These are phyloP conservation scores for Colletotrichum sp. DNA, from an alignment of 2,329 filamentous ascomycete genomes.

Conservation along the genomic window DNA sequence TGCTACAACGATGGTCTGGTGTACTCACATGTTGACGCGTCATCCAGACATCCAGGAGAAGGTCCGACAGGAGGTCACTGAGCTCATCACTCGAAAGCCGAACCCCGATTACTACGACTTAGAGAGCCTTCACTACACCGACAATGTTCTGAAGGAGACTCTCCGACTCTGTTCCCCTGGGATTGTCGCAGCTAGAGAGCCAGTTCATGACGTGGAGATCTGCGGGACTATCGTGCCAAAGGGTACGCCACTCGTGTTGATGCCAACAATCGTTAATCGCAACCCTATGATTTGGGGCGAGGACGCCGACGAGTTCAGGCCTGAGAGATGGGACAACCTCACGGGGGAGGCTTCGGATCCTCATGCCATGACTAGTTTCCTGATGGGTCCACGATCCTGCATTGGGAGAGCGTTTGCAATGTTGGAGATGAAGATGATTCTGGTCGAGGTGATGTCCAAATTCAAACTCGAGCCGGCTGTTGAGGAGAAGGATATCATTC, in stretches of 20 bases:
- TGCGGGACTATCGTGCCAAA: slow-evolving; percentile 38
- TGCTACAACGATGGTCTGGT: slow-evolving; percentile 45
- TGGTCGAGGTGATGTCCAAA: slow-evolving; percentile 34
- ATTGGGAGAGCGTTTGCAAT: slow-evolving; percentile 40
- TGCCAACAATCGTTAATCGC: slow-evolving; percentile 39
- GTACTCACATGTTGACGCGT: slow-evolving; percentile 40
- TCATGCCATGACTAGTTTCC: slow-evolving; percentile 40
- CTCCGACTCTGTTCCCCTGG: slow-evolving; percentile 45
- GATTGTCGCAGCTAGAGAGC: slow-evolving; percentile 34
- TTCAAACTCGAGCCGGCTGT: slow-evolving; percentile 32
- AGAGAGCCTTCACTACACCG: slow-evolving; percentile 43
- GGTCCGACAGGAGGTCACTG: slow-evolving; percentile 43
- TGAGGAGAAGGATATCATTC: slow-evolving; percentile 26
- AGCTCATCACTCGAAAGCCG: slow-evolving; percentile 41
- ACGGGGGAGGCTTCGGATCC: slow-evolving; percentile 28
- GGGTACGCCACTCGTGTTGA: slow-evolving; percentile 39
- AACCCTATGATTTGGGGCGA: slow-evolving; percentile 42
- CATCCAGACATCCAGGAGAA: slow-evolving; percentile 40
- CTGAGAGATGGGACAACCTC: slow-evolving; percentile 39
- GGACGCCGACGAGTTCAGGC: slow-evolving; percentile 39
- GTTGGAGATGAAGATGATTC: slow-evolving; percentile 42
- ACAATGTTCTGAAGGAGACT: slow-evolving; percentile 49
- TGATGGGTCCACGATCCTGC: slow-evolving; percentile 41
- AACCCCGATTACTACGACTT: slow-evolving; percentile 40
- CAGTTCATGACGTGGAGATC: slow-evolving; percentile 34